Conservation (phyloP, 75 land plant species). For the Sequoia sempervirens region DNA sequence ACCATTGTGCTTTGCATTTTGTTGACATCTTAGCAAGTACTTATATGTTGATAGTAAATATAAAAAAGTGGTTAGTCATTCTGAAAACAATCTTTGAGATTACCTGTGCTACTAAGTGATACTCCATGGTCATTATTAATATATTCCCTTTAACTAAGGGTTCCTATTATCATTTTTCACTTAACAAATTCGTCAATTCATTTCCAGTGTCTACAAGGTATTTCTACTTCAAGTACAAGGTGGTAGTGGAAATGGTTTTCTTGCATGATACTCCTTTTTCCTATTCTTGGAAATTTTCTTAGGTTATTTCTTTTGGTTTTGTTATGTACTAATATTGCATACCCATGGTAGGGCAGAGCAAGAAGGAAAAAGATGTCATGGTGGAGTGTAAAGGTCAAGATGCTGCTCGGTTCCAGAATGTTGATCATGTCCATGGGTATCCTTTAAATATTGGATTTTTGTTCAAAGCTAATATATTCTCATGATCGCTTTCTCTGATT, state of each 20-base stretch:
- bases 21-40: background rate
- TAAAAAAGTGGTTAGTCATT: background rate
- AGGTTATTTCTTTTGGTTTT: background rate
- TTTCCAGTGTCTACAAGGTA: background rate
- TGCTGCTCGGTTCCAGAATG: slow-evolving; percentile 78
- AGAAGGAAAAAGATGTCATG: slow-evolving; percentile 58
- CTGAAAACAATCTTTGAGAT: background rate
- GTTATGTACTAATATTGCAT: background rate
- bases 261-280: background rate
- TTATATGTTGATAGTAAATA: background rate
- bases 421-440: slow-evolving; percentile 90
- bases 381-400: slow-evolving; percentile 97
- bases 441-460: background rate
- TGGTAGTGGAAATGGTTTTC: background rate
- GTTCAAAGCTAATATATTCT: background rate
- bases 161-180: background rate
- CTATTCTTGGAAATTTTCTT: background rate
- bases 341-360: slow-evolving; percentile 40
- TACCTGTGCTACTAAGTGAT: background rate
- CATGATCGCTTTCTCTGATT: background rate
- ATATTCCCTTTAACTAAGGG: background rate
- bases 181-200: background rate
- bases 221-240: slow-evolving; percentile 6
- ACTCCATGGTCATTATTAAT: no score
- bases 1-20: background rate